A percentile compares a stretch with the other conserved stretches of the same genome.
Conservation (phyloP, 1,139 yeast species). For the Blastobotrys apis region DNA sequence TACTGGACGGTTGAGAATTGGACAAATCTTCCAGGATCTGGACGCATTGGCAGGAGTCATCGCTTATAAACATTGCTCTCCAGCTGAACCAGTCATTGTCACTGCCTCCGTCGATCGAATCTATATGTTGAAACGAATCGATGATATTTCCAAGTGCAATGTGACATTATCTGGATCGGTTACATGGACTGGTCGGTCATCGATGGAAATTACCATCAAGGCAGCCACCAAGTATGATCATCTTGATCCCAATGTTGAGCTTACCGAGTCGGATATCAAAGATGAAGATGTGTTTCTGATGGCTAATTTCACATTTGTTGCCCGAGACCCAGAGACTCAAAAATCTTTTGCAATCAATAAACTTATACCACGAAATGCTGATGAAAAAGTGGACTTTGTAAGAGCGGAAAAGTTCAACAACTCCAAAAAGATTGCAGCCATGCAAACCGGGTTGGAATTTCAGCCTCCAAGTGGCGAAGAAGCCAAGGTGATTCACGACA, state of each 20-base stretch:
- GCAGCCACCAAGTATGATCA: constrained; percentile 70
- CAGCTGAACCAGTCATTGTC: constrained; percentile 88
- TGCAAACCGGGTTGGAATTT: constrained; percentile 50
- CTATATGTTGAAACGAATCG: constrained; percentile 80
- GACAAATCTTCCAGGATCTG: constrained; percentile 86
- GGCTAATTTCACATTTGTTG: constrained; percentile 93
- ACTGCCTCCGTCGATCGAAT: constrained; percentile 93
- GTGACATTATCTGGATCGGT: constrained; percentile 82
- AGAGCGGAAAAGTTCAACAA: constrained; percentile 88
- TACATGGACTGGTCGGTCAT: constrained; percentile 90
- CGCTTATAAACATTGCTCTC: constrained; percentile 80
- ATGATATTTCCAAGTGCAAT: constrained; percentile 69
- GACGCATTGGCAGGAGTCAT: constrained; percentile 88
- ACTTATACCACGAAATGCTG: constrained; percentile 65
- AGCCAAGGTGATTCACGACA: constrained; percentile 64
- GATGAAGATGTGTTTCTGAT: constrained; percentile 61
- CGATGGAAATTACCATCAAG: constrained; percentile 90
- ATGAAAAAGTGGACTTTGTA: constrained; percentile 77
- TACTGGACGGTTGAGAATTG: constrained; percentile 82
- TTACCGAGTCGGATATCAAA: constrained; percentile 39
- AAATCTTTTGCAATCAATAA: constrained; percentile 81
- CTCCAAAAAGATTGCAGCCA: constrained; percentile 73
- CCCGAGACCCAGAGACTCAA: constrained; percentile 86
- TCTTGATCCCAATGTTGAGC: constrained; percentile 31
- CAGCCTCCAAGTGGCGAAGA: constrained; percentile 69